Base-by-base conservation (phyloP, 345 rosid species). In the Geranium rotundifolium region DNA sequence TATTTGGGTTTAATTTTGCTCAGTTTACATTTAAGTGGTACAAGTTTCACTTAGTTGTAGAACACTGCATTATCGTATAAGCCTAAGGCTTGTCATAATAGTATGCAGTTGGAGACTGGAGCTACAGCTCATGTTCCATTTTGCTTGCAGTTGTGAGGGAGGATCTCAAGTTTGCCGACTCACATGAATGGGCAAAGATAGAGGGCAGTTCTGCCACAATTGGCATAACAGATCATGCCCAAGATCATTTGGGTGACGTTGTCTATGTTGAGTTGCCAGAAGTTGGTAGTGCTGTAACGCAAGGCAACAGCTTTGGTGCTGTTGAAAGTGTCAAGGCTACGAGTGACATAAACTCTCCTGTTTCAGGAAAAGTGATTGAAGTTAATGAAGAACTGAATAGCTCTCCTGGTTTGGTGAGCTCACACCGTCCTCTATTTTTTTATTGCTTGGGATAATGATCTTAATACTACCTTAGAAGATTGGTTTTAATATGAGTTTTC, bases 241-340 rank as follows among this genome's bases (percentile, higher is more conserved):
- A 95, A 68, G 95, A 86, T 67, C 99, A 95, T 73, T 78, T 95
- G 58, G 99, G 99, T 0, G 97, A 95, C 76, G 99, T 95, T 14
- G 97, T 95, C 63, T 95, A 81, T 68, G 95, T 88, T 7, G 99
- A 95, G 71, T 69, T 90, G 58, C 97, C 97, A 6, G 97, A 90
- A 17, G 79, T 84, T 61, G 97, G 97, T 59, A 68, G 71, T 50
- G 6, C 76, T 0, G 86, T 90, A 60, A 71, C 71, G 7, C 90
- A 95, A 56, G 99, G 95, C 4, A 72, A 65, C 63, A 67, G 92
- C 61, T 95, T 95, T 66, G 97, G 99, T 41, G 99, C 99, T 0
- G 96, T 95, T 50, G 99, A 95, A 72, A 95, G 99, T 70, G 99
- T 95, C 58, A 95, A 95, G 84, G 99, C 99, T 54, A 86, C 96